Base-by-base conservation (phyloP, 2,329 filamentous ascomycete species). In the Mycosphaerella sp. region DNA sequence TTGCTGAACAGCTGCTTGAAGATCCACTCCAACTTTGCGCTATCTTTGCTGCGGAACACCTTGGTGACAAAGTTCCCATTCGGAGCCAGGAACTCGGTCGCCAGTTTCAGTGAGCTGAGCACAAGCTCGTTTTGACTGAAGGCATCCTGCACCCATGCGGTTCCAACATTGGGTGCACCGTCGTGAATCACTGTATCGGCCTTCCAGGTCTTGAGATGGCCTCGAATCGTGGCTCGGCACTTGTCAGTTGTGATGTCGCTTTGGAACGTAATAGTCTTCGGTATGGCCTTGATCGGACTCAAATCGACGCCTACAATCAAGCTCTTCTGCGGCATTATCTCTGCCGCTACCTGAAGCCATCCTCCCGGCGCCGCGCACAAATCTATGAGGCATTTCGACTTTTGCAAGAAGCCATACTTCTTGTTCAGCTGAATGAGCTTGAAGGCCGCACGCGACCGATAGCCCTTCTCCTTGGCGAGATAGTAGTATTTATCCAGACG, bases 401-500 rank as follows among this genome's bases (percentile, higher is more conserved):
- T 91, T 71, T 97, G 89, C 62, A 98, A 77, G 72, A 98, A 98
- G 61, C 89, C 87, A 85, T 95, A 98, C 70, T 96, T 97, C 74
- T 97, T 96, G 76, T 98, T 98, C 64, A 98, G 76, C 71, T 98
- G 91, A 62, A 98, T 91, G 63, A 98, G 75, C 75, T 98, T 98
- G 80, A 97, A 97, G 50, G 93, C 90, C 62, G 93, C 90, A 79
- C 93, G 82, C 56, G 93, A 91, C 65, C 93, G 80, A 69, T 96
- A 98, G 57, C 93, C 93, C 72, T 96, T 97, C 71, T 98, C 93
- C 73, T 98, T 98, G 56, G 93, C 93, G 65, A 97, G 84, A 69
- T 90, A 91, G 74, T 97, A 98, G 88, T 90, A 97, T 73, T 97
- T 96, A 73, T 98, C 93, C 66, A 96, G 79, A 81, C 91, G 90